phyloP scores from a whole-genome alignment of 805 yeast genomes.

The Zygosaccharomyces siamensis region DNA sequence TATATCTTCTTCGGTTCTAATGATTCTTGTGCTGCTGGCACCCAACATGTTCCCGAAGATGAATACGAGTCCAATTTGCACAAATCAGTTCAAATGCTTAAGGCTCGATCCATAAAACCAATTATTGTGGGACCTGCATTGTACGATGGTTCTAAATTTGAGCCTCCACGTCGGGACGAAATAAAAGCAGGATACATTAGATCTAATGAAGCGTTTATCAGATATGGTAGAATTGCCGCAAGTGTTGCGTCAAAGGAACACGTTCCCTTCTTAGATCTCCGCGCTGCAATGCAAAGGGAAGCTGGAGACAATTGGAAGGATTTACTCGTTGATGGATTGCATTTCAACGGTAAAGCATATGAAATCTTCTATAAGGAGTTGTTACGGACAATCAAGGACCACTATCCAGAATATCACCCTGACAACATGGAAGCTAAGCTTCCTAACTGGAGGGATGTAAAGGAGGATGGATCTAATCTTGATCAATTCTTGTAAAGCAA shows the following conservation, averaged over 20 bases:
- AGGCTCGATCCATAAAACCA: conserved; percentile 42
- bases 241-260: conserved; percentile 42
- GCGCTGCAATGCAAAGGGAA: conserved; percentile 39
- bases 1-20: conserved; percentile 79
- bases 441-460: conserved; percentile 41
- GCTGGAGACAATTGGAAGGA: conserved; percentile 39
- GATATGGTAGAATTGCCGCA: conserved; percentile 49
- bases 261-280: conserved; percentile 57
- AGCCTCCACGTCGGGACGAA: conserved; percentile 32
- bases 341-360: conserved; percentile 54
- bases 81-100: conserved; percentile 39
- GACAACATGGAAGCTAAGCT: conserved; percentile 36
- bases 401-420: conserved; percentile 48
- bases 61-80: conserved; percentile 47
- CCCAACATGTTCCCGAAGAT: conserved; percentile 48
- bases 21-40: conserved; percentile 50
- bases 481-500: not conserved
- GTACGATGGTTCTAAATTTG: conserved; percentile 45
- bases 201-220: conserved; percentile 40
- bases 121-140: conserved; percentile 61
- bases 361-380: conserved; percentile 44
- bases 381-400: conserved; percentile 34
- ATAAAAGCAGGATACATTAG: conserved; percentile 41
- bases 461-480: conserved; percentile 24
- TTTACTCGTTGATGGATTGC: conserved; percentile 53